Base-by-base conservation (phyloP, 2,329 filamentous ascomycete genomes). In the Talaromyces sp. region DNA sequence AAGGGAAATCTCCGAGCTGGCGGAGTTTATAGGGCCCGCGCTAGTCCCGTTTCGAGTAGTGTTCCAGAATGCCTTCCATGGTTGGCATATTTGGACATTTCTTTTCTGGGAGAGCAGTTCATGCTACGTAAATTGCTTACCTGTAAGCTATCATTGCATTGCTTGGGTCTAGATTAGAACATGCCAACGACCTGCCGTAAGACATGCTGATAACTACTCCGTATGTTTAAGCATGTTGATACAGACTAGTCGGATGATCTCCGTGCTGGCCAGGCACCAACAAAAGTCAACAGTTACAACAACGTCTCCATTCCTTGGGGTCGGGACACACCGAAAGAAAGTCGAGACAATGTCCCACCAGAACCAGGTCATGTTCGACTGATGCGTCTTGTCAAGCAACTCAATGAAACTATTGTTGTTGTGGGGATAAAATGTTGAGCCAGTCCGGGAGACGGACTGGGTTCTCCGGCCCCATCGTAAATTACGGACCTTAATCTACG, bases 401-500 rank as follows among this genome's bases (percentile, higher is more conserved):
- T 34, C 51, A 34, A 31, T 54, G 51, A 34, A 27, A 19, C 51
- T 54, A 34, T 36, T 54, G 31, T 63, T 63, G 38, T 22, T 45
- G 61, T 63, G 61, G 61, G 61, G 61, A 63, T 45, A 58, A 63
- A 63, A 5, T 63, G 61, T 63, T 63, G 61, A 63, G 61, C 53
- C 53, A 56, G 53, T 56, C 10, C 31, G 53, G 53, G n/a, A 56
- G 53, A 36, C 53, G 53, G 53, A 38, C 53, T 56, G 53, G 31
- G 31, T 36, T 34, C 53, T 56, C 53, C 53, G 53, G 53, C 53
- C 31, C 53, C 53, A 56, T 36, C 53, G 53, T 58, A 58, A 58
- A 25, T 58, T 59, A 59, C 56, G 38, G 56, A 43, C 56, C 34
- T 29, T 59, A 59, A 45, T 59, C 56, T 59, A 59, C 56, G 1